phyloP scores from a whole-genome alignment of 352 stramenopile species.

The Phytophthora chlamydospora region DNA sequence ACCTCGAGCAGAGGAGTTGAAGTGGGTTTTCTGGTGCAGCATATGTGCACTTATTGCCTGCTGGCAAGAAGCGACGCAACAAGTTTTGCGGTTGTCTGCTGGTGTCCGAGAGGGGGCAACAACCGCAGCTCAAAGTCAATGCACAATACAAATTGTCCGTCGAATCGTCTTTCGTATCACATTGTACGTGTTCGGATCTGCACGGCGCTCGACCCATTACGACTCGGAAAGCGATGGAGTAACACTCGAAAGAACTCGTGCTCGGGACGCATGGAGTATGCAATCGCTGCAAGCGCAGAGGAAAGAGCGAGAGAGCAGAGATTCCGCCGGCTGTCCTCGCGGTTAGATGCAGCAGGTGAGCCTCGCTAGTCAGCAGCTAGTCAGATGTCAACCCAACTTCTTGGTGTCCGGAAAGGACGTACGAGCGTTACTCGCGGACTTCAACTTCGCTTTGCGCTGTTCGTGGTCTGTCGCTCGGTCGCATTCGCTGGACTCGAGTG shows the following conservation, averaged over 20 bases:
- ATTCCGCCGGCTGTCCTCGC: too few species aligned
- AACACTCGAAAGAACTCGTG: not conserved
- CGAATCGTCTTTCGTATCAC: too few species aligned
- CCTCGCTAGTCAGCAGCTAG: constrained; percentile 8
- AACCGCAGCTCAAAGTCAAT: not conserved
- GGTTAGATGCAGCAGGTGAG: too few species aligned
- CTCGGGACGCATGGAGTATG: too few species aligned
- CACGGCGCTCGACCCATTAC: not conserved
- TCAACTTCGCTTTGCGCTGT: constrained; percentile 23
- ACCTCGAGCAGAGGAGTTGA: constrained; percentile 3
- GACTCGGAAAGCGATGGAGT: not conserved
- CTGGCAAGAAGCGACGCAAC: constrained; percentile 5
- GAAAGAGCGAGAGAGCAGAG: too few species aligned
- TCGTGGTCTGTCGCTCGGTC: not conserved
- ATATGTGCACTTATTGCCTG: constrained; percentile 15
- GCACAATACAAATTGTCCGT: too few species aligned
- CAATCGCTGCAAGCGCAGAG: too few species aligned
- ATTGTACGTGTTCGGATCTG: too few species aligned
- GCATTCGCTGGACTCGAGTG: too few species aligned
- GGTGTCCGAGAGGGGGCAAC: too few species aligned
- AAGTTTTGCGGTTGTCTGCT: not conserved
- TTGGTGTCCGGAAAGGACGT: constrained; percentile 1
- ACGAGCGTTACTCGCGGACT: constrained; percentile 26
- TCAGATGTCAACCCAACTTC: constrained; percentile 17
- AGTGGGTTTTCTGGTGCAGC: too few species aligned